Evolutionary conservation across 495 filamentous ascomycete genomes (phyloP).

Genomic region (Usnea hakonensis): DNA sequence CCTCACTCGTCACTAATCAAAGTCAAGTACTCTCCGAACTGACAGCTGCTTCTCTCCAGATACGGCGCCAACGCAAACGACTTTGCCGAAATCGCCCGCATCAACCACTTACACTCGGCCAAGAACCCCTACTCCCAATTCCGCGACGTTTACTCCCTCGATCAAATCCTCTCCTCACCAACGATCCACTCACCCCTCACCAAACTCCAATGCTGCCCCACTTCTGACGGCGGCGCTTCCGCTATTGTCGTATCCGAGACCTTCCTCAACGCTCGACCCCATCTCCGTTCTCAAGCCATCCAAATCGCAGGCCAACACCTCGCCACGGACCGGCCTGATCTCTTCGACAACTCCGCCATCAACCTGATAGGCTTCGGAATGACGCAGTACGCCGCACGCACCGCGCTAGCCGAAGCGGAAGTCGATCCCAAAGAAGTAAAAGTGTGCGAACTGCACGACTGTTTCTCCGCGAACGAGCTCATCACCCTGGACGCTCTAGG

Average conservation of each 20-base stretch:
- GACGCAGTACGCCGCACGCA: slow-evolving; percentile 53
- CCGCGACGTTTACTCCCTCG: slow-evolving; percentile 79
- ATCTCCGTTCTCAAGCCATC: slow-evolving; percentile 70
- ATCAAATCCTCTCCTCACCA: slow-evolving; percentile 69
- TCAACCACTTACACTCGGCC: slow-evolving; percentile 86
- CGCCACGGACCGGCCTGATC: slow-evolving; percentile 65
- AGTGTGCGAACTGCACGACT: slow-evolving; percentile 93
- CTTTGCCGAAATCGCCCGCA: slow-evolving; percentile 90
- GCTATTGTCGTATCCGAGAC: slow-evolving; percentile 81
- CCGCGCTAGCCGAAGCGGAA: slow-evolving; percentile 67
- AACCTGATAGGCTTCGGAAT: slow-evolving; percentile 79
- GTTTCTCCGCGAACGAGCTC: slow-evolving; percentile 95
- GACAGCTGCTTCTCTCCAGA: slow-evolving; percentile 35
- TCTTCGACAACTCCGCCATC: slow-evolving; percentile 73
- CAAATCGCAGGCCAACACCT: slow-evolving; percentile 82
- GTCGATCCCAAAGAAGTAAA: slow-evolving; percentile 62
- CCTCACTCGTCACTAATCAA: neutral
- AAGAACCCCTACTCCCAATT: slow-evolving; percentile 98
- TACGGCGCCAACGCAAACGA: slow-evolving; percentile 78
- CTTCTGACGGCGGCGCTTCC: slow-evolving; percentile 84
- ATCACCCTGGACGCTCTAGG: slow-evolving; percentile 80
- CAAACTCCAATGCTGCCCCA: slow-evolving; percentile 77
- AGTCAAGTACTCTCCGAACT: neutral
- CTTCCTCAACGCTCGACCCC: slow-evolving; percentile 80
- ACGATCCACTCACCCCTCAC: slow-evolving; percentile 77